Conservation (phyloP, 805 yeast genomes). For the Scheffersomyces amazonensis region DNA sequence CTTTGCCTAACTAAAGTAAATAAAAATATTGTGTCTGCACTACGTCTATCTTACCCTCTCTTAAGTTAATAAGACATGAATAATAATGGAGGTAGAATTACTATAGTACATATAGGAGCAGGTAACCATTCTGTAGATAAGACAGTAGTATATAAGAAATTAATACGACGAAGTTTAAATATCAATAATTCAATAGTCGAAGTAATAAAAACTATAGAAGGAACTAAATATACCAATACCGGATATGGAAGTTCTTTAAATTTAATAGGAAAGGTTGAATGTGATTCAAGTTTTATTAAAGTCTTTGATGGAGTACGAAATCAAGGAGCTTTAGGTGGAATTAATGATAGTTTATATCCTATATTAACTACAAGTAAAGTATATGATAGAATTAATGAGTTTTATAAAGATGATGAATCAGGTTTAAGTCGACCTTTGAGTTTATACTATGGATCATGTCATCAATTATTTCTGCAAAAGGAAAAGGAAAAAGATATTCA, state of each 20-base stretch:
- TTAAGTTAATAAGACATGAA: too few species aligned
- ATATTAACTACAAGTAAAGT: conserved; percentile 22
- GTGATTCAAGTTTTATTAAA: conserved; percentile 41
- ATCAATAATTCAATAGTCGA: background rate
- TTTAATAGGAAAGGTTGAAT: conserved; percentile 36
- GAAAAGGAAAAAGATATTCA: background rate
- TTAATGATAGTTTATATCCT: conserved; percentile 21
- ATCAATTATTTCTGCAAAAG: background rate
- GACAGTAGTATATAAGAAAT: conserved; percentile 18
- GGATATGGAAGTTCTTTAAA: conserved; percentile 48
- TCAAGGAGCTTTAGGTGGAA: conserved; percentile 15
- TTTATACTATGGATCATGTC: background rate
- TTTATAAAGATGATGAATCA: conserved; percentile 8
- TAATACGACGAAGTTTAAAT: conserved; percentile 25
- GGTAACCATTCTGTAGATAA: conserved; percentile 37
- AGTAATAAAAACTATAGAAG: conserved; percentile 29
- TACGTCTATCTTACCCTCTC: too few species aligned
- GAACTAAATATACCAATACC: conserved; percentile 43
- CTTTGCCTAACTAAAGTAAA: too few species aligned
- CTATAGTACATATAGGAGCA: conserved; percentile 50
- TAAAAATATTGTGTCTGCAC: too few species aligned
- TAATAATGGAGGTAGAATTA: background rate
- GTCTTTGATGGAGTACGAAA: conserved; percentile 4
- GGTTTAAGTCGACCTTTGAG: conserved; percentile 35
- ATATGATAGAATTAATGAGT: conserved; percentile 18